Evolutionary conservation across 2,329 filamentous ascomycete species (phyloP).

Genomic region (Lomentospora prolificans): DNA sequence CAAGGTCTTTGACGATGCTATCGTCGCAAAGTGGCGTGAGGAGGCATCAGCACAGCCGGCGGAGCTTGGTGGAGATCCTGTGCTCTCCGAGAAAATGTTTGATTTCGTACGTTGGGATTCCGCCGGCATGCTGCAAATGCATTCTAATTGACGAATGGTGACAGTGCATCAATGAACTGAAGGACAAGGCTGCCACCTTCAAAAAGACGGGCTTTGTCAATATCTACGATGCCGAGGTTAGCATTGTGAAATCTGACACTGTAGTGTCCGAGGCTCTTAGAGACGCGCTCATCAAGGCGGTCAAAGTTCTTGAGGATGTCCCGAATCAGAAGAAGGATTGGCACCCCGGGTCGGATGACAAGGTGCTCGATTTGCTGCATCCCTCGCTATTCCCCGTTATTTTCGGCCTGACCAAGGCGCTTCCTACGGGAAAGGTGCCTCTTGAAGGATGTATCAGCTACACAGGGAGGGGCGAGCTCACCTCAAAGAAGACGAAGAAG

Average conservation of each 20-base stretch:
- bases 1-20: constrained; percentile 17
- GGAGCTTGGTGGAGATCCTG: neutral
- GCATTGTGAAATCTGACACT: constrained; percentile 14
- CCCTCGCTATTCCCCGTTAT: constrained; percentile 54
- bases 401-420: constrained; percentile 34
- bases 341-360: constrained; percentile 46
- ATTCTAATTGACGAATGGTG: neutral
- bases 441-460: constrained; percentile 25
- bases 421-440: constrained; percentile 21
- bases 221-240: constrained; percentile 10
- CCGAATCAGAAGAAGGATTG: constrained; percentile 44
- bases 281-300: constrained; percentile 30
- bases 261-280: constrained; percentile 15
- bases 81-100: constrained; percentile 18
- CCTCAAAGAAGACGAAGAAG: neutral
- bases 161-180: constrained; percentile 28
- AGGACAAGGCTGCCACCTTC: constrained; percentile 33
- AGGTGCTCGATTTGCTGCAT: constrained; percentile 53
- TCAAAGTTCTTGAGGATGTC: constrained; percentile 38
- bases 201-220: constrained; percentile 18
- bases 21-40: constrained; percentile 16
- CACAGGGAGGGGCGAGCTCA: constrained; percentile 20
- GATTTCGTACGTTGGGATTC: constrained; percentile 19
- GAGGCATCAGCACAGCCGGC: constrained; percentile 8
- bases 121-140: neutral